Percentiles rank a stretch among this genome's conserved stretches.
phyloP scores from a whole-genome alignment of 305 asterid genomes.

The Andrographis paniculata region DNA sequence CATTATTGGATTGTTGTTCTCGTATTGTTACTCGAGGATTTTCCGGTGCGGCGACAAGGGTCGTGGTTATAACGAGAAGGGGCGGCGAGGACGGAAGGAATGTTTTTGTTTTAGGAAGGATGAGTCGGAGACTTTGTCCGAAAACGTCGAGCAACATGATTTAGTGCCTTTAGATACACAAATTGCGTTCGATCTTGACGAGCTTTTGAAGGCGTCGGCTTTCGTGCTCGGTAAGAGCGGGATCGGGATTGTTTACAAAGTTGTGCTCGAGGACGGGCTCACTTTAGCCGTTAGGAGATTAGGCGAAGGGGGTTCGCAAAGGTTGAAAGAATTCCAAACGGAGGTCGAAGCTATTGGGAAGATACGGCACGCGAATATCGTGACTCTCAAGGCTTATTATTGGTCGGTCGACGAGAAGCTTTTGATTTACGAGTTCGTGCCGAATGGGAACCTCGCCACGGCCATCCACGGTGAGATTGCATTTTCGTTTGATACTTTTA shows the following conservation, averaged over 20 bases:
- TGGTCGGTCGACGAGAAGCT: conserved; percentile 92
- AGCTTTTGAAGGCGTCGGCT: conserved; percentile 90
- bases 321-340: conserved; percentile 76
- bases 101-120: conserved; percentile 82
- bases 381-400: conserved; percentile 69
- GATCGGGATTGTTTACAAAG: conserved; percentile 79
- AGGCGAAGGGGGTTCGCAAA: conserved; percentile 91
- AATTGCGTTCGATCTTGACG: conserved; percentile 75
- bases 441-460: conserved; percentile 66
- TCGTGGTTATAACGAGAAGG: conserved; percentile 52
- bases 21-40: conserved; percentile 68
- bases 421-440: conserved; percentile 61
- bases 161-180: conserved; percentile 61
- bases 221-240: conserved; percentile 89
- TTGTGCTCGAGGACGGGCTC: conserved; percentile 75
- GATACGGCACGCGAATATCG: conserved; percentile 64
- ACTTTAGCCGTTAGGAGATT: conserved; percentile 76
- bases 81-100: conserved; percentile 42
- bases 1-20: conserved; percentile 69
- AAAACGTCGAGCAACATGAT: conserved; percentile 66
- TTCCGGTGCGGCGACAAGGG: conserved; percentile 36
- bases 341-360: conserved; percentile 93
- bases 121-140: conserved; percentile 81
- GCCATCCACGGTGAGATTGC: conserved; percentile 80
- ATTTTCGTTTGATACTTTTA: too few species aligned